phyloP scores from a whole-genome alignment of 345 rosid species.

The Aethionema arabicum region DNA sequence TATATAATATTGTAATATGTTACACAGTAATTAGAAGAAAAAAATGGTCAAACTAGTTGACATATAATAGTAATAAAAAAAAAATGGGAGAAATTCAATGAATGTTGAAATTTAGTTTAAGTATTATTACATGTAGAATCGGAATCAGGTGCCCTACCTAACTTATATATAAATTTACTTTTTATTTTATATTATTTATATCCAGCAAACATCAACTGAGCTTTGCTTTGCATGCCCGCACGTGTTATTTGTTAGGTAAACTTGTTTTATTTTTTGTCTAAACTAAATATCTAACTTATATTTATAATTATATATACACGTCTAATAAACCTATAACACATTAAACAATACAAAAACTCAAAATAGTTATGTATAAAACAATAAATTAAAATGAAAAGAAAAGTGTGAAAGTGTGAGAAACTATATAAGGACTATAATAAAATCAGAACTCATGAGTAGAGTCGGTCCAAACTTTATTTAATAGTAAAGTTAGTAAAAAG shows the following conservation, averaged over 20 bases:
- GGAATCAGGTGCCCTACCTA: conserved; percentile 39
- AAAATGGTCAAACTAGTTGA: conserved; percentile 8
- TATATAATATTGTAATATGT: neutral
- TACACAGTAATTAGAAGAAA: neutral
- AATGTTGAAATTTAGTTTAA: conserved; percentile 15
- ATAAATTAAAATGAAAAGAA: no score
- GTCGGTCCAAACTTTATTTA: no score
- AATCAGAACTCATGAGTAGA: no score
- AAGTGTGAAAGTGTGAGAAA: no score
- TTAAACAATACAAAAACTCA: no score
- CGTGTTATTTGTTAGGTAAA: conserved; percentile 16
- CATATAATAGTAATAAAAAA: conserved; percentile 1
- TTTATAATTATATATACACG: no score
- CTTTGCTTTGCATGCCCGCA: conserved; percentile 27
- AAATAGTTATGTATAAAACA: no score
- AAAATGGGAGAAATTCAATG: conserved; percentile 22
- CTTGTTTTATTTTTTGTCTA: no score
- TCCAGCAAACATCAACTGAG: conserved; percentile 1
- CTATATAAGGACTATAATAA: no score
- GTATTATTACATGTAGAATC: conserved; percentile 29
- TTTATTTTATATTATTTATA: conserved; percentile 23
- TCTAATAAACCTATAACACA: no score
- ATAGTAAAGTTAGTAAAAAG: no score
- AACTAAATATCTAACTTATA: no score
- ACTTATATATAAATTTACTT: neutral